Conservation (phyloP, 257 asterid species). For the Paulownia fortunei region DNA sequence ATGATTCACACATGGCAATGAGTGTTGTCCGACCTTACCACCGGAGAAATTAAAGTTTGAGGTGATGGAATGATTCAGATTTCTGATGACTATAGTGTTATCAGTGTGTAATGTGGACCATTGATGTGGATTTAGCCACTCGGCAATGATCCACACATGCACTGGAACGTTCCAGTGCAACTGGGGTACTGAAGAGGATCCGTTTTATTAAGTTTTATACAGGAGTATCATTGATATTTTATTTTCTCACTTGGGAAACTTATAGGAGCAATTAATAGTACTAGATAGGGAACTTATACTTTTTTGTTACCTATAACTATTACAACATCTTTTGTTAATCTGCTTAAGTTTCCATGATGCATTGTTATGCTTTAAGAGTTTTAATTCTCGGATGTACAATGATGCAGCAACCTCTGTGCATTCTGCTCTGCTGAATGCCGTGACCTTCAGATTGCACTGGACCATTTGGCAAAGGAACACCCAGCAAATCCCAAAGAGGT, state of each 20-base stretch:
- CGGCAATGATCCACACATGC: too few species aligned
- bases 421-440: constrained; percentile 61
- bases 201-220: background rate
- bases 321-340: background rate
- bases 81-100: too few species aligned
- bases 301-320: background rate
- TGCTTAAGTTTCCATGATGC: background rate
- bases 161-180: too few species aligned
- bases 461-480: constrained; percentile 28
- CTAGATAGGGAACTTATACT: background rate
- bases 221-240: background rate
- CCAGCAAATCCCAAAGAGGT: background rate
- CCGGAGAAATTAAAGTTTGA: too few species aligned
- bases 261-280: background rate
- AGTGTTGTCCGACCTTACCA: too few species aligned
- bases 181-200: too few species aligned
- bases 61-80: too few species aligned
- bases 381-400: background rate
- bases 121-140: too few species aligned
- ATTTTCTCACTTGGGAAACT: background rate
- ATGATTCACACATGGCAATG: too few species aligned
- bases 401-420: constrained; percentile 54
- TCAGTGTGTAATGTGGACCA: too few species aligned
- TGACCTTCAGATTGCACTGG: constrained; percentile 42
- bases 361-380: background rate